phyloP scores from a whole-genome alignment of 2,329 filamentous ascomycete genomes.

The Cercospora janseana region DNA sequence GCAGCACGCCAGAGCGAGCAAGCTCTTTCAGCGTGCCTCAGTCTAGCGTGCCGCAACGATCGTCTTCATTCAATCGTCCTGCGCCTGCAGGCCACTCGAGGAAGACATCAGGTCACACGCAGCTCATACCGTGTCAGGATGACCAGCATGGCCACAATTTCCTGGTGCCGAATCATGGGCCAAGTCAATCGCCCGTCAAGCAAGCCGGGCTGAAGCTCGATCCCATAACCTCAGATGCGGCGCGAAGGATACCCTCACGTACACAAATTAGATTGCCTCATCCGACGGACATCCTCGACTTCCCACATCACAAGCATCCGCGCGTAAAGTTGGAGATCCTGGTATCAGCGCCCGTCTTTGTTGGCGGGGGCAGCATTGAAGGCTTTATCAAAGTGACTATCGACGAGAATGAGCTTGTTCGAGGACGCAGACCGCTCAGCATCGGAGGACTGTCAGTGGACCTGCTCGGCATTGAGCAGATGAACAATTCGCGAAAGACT shows the following conservation, averaged over 20 bases:
- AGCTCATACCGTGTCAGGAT: conserved; percentile 10
- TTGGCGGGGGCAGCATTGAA: conserved; percentile 56
- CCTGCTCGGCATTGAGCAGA: conserved; percentile 54
- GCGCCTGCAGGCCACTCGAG: conserved; percentile 14
- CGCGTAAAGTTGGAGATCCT: conserved; percentile 51
- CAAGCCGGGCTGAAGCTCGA: conserved; percentile 43
- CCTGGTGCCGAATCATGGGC: conserved; percentile 46
- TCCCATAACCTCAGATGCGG: conserved; percentile 44
- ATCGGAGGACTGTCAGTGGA: conserved; percentile 53
- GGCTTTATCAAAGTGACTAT: conserved; percentile 50
- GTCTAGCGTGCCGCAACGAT: conserved; percentile 46
- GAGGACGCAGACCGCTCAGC: conserved; percentile 46
- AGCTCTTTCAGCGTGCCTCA: conserved; percentile 49
- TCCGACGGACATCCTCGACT: conserved; percentile 51
- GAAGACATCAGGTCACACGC: conserved; percentile 26
- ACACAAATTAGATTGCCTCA: conserved; percentile 50
- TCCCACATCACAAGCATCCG: conserved; percentile 50
- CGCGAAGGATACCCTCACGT: conserved; percentile 46
- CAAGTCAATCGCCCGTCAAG: conserved; percentile 51
- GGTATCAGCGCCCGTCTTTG: conserved; percentile 52
- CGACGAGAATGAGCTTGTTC: conserved; percentile 47
- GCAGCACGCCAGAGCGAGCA: conserved; percentile 41
- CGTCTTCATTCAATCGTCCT: conserved; percentile 41
- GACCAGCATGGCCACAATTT: conserved; percentile 23
- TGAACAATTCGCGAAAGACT: conserved; percentile 45